A percentile compares a stretch with the other conserved stretches of the same genome.
Conservation (phyloP, 1,284 basidiomycete species). For the Irpex lacteus region DNA sequence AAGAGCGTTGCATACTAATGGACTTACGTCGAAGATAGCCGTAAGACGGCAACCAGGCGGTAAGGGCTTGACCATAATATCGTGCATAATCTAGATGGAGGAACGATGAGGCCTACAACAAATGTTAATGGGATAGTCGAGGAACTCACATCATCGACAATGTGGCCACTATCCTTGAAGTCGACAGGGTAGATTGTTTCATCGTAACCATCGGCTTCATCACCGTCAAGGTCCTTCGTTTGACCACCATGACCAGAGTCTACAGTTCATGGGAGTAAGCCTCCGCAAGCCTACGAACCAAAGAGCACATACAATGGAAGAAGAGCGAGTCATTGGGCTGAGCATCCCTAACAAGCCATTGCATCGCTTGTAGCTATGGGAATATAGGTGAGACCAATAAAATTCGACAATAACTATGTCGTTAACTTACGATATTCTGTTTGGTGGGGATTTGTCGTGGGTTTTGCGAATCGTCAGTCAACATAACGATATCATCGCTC, state of each 20-base stretch:
- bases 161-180: constrained; percentile 65
- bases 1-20: not conserved
- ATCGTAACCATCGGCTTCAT: constrained; percentile 63
- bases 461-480: constrained; percentile 75
- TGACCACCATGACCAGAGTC: constrained; percentile 84
- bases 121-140: too few species aligned
- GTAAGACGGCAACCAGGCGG: constrained; percentile 86
- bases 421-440: constrained; percentile 72
- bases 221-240: constrained; percentile 71
- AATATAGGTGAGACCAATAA: not conserved
- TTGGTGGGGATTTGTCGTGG: constrained; percentile 68
- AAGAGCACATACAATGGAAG: constrained; percentile 74
- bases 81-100: constrained; percentile 56
- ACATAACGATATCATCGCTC: constrained; percentile 80
- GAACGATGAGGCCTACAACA: too few species aligned
- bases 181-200: constrained; percentile 89
- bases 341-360: constrained; percentile 85
- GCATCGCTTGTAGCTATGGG: constrained; percentile 71
- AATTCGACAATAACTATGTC: not conserved
- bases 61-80: constrained; percentile 71
- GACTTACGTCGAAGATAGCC: constrained; percentile 79
- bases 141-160: constrained; percentile 80
- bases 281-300: not conserved
- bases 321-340: constrained; percentile 84
- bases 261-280: constrained; percentile 21